Conservation (phyloP, 2,329 filamentous ascomycete species). For the Bertia moriformis region DNA sequence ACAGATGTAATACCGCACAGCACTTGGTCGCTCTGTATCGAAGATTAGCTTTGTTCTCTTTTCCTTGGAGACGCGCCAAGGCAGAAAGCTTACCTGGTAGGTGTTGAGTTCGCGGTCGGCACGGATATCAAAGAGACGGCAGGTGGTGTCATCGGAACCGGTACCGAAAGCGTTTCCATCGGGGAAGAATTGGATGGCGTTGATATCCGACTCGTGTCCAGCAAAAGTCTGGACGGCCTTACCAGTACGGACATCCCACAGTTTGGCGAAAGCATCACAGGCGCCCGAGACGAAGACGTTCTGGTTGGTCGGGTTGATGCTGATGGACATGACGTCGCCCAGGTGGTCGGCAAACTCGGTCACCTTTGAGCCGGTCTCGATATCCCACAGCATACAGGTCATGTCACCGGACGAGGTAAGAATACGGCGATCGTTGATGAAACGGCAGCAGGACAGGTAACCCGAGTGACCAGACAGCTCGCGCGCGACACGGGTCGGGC, state of each 20-base stretch:
- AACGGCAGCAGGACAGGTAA: conserved; percentile 94
- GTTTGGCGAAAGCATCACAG: conserved; percentile 93
- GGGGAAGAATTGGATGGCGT: conserved; percentile 98
- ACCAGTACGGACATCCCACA: conserved; percentile 96
- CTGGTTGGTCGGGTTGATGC: conserved; percentile 96
- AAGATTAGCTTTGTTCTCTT: neutral
- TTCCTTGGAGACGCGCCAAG: neutral
- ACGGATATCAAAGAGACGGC: conserved; percentile 92
- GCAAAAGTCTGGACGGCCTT: conserved; percentile 98
- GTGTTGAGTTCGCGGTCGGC: conserved; percentile 69
- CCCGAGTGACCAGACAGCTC: conserved; percentile 94
- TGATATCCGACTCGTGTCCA: conserved; percentile 97
- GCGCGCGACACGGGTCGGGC: conserved; percentile 87
- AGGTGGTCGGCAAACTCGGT: conserved; percentile 97
- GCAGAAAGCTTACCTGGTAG: conserved; percentile 41
- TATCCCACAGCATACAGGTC: conserved; percentile 99
- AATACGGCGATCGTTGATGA: conserved; percentile 96
- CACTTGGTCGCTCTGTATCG: conserved; percentile 74
- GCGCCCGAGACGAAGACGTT: conserved; percentile 99
- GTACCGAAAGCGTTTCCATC: conserved; percentile 97
- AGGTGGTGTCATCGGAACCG: conserved; percentile 92
- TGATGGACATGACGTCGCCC: conserved; percentile 98
- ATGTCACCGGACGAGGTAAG: conserved; percentile 97
- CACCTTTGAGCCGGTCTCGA: conserved; percentile 91
- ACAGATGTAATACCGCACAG: conserved; percentile 97